Evolutionary conservation across 202 grass and related monocot species (phyloP).

Genomic region (Schoenoplectus tabernaemontani): DNA sequence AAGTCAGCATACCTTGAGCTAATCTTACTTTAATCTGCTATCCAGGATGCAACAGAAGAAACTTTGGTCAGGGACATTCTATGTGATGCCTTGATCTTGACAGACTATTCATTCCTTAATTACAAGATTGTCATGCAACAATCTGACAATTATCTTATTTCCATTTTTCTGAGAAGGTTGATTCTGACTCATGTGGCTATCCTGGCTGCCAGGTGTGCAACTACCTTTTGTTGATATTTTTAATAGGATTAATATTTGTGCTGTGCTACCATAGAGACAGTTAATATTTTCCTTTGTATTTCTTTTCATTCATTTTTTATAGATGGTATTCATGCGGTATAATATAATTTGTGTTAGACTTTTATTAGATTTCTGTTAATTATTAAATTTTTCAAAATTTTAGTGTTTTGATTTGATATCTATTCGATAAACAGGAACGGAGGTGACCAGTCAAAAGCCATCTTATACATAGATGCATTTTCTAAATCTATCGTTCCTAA

Average conservation of each 20-base stretch:
- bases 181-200: slow-evolving; percentile 75
- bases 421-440: slow-evolving; percentile 43
- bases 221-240: background rate
- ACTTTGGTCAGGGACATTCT: slow-evolving; percentile 68
- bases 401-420: background rate
- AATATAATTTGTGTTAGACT: background rate
- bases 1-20: background rate
- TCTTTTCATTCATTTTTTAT: slow-evolving; percentile 16
- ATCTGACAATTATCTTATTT: slow-evolving; percentile 48
- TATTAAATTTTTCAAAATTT: background rate
- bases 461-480: slow-evolving; percentile 71
- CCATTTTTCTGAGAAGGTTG: slow-evolving; percentile 58
- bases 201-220: slow-evolving; percentile 60
- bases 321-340: background rate
- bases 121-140: slow-evolving; percentile 46
- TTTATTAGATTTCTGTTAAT: background rate
- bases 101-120: slow-evolving; percentile 92
- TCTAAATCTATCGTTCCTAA: slow-evolving; percentile 57
- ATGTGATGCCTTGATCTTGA: slow-evolving; percentile 81
- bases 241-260: background rate
- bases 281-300: slow-evolving; percentile 14
- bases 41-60: slow-evolving; percentile 67
- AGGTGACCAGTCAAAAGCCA: slow-evolving; percentile 71
- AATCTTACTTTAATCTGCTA: slow-evolving; percentile 17
- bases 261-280: slow-evolving; percentile 7